These are phyloP conservation scores for Melampsora americana DNA, from an alignment of 1,284 basidiomycete species.

Conservation along the genomic window DNA sequence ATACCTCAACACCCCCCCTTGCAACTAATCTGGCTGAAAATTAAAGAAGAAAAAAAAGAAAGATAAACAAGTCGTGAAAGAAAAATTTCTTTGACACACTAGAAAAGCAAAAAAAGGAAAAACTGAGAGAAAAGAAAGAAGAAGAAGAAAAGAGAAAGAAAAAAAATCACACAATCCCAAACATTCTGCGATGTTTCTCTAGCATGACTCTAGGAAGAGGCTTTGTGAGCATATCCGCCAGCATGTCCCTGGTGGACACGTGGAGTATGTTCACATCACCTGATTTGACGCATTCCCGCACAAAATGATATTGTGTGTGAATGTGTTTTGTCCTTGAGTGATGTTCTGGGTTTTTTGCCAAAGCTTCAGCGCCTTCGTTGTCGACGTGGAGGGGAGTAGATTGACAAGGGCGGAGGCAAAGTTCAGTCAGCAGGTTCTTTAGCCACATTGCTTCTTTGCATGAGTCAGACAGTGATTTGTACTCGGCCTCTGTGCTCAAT, in stretches of 20 bases:
- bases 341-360: slow-evolving; percentile 10
- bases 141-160: too few species aligned
- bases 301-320: not conserved
- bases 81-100: not conserved
- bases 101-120: too few species aligned
- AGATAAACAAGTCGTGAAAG: not conserved
- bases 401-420: too few species aligned
- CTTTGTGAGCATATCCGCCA: slow-evolving; percentile 4
- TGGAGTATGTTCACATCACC: not conserved
- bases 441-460: slow-evolving; percentile 6
- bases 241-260: not conserved
- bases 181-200: not conserved
- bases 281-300: not conserved
- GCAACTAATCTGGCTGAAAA: too few species aligned
- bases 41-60: not conserved
- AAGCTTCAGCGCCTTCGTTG: not conserved
- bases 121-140: too few species aligned
- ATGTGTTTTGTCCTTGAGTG: slow-evolving; percentile 19
- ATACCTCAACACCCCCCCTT: too few species aligned
- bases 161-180: not conserved
- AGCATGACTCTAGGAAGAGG: not conserved
- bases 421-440: not conserved
- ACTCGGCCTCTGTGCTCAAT: slow-evolving; percentile 3
- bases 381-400: too few species aligned
- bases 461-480: slow-evolving; percentile 2